These are phyloP conservation scores for Neocucurbitaria cava DNA, from an alignment of 2,329 filamentous ascomycete species.

Conservation along the genomic window DNA sequence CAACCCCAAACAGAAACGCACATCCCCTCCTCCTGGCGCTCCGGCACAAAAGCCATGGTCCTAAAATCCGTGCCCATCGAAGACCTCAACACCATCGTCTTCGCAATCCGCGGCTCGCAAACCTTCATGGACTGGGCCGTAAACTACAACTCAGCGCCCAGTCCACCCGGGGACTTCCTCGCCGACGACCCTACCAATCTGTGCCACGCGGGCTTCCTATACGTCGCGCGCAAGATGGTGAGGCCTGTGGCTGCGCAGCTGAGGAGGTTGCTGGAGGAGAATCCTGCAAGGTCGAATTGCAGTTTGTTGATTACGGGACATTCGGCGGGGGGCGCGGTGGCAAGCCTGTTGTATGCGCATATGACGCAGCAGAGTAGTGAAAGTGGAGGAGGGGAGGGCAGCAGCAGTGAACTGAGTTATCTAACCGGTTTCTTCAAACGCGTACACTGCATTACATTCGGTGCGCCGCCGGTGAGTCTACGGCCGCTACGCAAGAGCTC, in stretches of 20 bases:
- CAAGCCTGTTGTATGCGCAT: slow-evolving; percentile 79
- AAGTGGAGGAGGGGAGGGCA: no score
- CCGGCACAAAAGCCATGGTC: slow-evolving; percentile 84
- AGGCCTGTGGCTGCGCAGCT: slow-evolving; percentile 74
- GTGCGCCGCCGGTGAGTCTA: slow-evolving; percentile 78
- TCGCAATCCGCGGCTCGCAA: slow-evolving; percentile 82
- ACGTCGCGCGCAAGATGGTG: slow-evolving; percentile 78
- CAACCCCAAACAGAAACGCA: slow-evolving; percentile 74
- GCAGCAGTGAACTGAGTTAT: slow-evolving; percentile 71
- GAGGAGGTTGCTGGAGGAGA: slow-evolving; percentile 72
- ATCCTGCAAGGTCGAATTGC: slow-evolving; percentile 68
- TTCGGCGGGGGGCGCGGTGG: slow-evolving; percentile 84
- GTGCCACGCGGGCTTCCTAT: slow-evolving; percentile 82
- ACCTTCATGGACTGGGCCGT: slow-evolving; percentile 87
- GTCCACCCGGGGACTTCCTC: slow-evolving; percentile 71
- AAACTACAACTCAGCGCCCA: slow-evolving; percentile 75
- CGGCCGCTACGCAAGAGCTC: slow-evolving; percentile 69
- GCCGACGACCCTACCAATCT: slow-evolving; percentile 79
- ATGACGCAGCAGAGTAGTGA: slow-evolving; percentile 78
- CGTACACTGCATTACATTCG: slow-evolving; percentile 85
- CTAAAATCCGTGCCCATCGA: slow-evolving; percentile 83
- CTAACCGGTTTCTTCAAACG: slow-evolving; percentile 76
- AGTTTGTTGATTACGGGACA: slow-evolving; percentile 86
- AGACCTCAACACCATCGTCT: slow-evolving; percentile 78
- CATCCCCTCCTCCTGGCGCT: slow-evolving; percentile 72